Percentiles rank a stretch among this genome's conserved stretches.
These are phyloP conservation scores for Ceratocystis cubensis DNA, from an alignment of 2,329 filamentous ascomycete species.

Conservation along the genomic window DNA sequence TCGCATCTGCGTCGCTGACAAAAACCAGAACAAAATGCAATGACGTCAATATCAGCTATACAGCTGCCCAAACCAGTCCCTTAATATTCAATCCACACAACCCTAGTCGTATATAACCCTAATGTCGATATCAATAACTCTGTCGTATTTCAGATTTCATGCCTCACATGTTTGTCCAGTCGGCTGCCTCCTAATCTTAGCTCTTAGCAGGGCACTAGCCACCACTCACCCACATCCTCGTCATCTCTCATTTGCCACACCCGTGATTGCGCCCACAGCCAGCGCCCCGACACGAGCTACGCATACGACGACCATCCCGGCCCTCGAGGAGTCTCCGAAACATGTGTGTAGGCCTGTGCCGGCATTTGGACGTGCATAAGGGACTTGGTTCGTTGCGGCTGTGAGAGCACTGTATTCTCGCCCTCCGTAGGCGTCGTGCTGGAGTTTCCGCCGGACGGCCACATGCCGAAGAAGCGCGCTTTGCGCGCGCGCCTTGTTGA, in stretches of 20 bases:
- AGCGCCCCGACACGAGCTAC: constrained; percentile 5
- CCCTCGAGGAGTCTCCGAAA: not conserved
- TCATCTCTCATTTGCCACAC: constrained; percentile 1
- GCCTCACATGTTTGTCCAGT: not conserved
- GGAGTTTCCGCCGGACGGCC: not conserved
- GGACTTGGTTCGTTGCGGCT: not conserved
- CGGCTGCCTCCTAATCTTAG: not conserved
- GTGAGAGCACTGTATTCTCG: not conserved
- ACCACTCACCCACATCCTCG: constrained; percentile 1
- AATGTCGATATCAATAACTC: not conserved
- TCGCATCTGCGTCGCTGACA: not conserved
- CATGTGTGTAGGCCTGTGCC: not conserved
- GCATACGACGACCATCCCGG: constrained; percentile 9
- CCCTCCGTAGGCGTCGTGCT: not conserved
- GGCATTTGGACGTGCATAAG: not conserved
- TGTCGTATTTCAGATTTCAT: not conserved
- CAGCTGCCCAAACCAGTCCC: not conserved
- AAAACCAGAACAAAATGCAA: constrained; percentile 1
- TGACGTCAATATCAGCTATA: not conserved
- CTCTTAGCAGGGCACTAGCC: not conserved
- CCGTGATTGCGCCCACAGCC: not conserved
- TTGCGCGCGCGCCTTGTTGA: constrained; percentile 1
- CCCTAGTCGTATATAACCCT: not conserved
- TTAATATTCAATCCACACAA: not conserved
- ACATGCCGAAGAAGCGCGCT: constrained; percentile 7